Percentiles rank a stretch among this genome's conserved stretches.
phyloP scores from a whole-genome alignment of 306 rosid genomes.

The Casuarina cunninghamiana region DNA sequence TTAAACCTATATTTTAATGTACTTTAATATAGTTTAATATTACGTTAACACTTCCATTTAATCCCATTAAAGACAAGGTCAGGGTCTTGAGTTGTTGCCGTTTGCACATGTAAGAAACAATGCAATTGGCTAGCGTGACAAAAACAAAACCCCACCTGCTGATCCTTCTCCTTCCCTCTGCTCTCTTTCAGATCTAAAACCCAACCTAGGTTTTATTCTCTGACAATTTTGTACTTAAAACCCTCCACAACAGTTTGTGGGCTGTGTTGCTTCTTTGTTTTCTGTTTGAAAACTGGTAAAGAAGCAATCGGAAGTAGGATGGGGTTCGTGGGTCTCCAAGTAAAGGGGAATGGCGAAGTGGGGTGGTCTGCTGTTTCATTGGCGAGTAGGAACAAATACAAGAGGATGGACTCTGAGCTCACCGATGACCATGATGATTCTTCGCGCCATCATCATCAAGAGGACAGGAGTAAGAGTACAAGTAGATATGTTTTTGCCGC shows the following conservation, averaged over 20 bases:
- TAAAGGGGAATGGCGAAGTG: slow-evolving; percentile 62
- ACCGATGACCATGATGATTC: slow-evolving; percentile 50
- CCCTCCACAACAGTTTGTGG: slow-evolving; percentile 13
- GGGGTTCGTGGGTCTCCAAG: slow-evolving; percentile 55
- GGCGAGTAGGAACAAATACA: slow-evolving; percentile 75
- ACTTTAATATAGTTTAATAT: no score
- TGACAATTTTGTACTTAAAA: slow-evolving; percentile 27
- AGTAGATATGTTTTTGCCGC: slow-evolving; percentile 81
- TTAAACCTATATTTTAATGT: no score
- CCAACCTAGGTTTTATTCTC: slow-evolving; percentile 23
- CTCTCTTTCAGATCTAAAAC: slow-evolving; percentile 51
- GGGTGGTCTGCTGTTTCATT: slow-evolving; percentile 63
- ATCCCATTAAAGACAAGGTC: no score
- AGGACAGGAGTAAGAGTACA: slow-evolving; percentile 41
- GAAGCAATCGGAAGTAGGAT: slow-evolving; percentile 22
- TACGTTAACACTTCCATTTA: no score
- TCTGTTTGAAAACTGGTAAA: slow-evolving; percentile 4
- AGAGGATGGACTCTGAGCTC: slow-evolving; percentile 66
- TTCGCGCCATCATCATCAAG: slow-evolving; percentile 38
- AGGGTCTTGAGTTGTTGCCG: background rate
- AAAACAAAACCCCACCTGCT: no score
- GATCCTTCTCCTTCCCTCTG: slow-evolving; percentile 11
- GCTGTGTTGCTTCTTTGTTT: slow-evolving; percentile 9
- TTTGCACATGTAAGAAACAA: background rate
- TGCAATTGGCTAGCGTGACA: no score